Base-by-base conservation (phyloP, 2,329 filamentous ascomycete species). In the Neonectria sp. region DNA sequence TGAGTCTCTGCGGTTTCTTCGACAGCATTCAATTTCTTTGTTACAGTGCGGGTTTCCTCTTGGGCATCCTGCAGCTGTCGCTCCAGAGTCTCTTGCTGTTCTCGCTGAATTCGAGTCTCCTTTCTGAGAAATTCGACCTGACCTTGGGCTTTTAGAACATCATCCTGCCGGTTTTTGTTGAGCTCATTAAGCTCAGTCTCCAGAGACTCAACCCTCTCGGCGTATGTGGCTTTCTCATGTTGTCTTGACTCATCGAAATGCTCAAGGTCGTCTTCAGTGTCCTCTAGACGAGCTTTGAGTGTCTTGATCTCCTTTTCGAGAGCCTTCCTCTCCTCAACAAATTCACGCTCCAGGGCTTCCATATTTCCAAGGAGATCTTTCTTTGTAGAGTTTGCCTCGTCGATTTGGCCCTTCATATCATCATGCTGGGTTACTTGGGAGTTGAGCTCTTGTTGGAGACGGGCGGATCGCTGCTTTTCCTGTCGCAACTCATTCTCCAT, bases 291-390 rank as follows among this genome's bases (percentile, higher is more conserved):
- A 60, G 91, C 86, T 76, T 92, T 95, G 64, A 95, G 87, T 15
- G 89, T 88, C 73, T 91, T 92, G 64, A 96, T 91, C 78, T 98
- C 95, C 17, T 89, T 86, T 73, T 97, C 93, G 1, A 98, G 85
- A 11, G 91, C 92, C 75, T 93, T 94, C 45, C 96, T 90, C 80
- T 98, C 95, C 56, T 91, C 90, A 40, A 93, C 86, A 73, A 97
- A 98, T 76, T 98, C 96, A 29, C 90, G 90, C 80, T 98, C 94
- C 71, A 97, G 89, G 13, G 95, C 92, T 77, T 98, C 95, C 83
- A 99, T 94, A 76, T 99, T 99, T 71, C 94, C 92, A 82, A 99
- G 90, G 11, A 99, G 89, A 79, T 98, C 96, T 74, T 93, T 93
- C 80, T 99, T 99, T 1, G 93, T 98, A 3, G 94, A 95, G 73